Base-by-base conservation (phyloP, 805 yeast genomes). In the Yamadazyma laniorum region DNA sequence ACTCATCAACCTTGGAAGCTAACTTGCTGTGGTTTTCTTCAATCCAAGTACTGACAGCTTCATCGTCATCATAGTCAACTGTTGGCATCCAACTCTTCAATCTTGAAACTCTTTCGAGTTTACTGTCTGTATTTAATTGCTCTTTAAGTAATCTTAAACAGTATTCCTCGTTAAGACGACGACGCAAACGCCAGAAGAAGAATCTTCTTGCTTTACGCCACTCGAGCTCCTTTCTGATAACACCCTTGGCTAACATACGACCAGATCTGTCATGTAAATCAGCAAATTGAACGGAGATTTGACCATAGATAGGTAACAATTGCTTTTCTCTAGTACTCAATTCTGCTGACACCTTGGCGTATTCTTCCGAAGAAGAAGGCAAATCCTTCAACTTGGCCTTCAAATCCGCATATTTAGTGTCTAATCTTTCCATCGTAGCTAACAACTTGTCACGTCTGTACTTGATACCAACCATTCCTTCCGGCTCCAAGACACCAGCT, bases 101-200 rank as follows among this genome's bases (percentile, higher is more conserved):
- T 70, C 95, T 79, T 23, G 96, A 86, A 43, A 82, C 79, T 67
- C 82, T 81, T 65, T 90, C 96, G 43, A 89, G 72, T 63, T 90
- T 80, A 14, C 77, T 70, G 38, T 66, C 61, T 35, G 79, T 70
- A 25, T 59, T 57, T 40, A 85, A 61, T 42, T 79, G 82, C 41
- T 77, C 80, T 37, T 79, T 77, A 50, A 90, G 76, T 58, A 85
- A 77, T 63, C 77, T 80, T 61, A 88, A 70, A 59, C 91, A 71
- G 65, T 88, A 87, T 63, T 87, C 95, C 67, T 93, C 99, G 59
- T 85, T 82, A 64, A 93, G 72, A 64, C 96, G 87, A 69, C 99
- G 84, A 71, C 97, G 86, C 45, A 88, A 78, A 67, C 99, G 82
- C 99, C 99, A 93, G 93, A 87, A 93, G 81, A 93, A 93, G 80